Base-by-base conservation (phyloP, 805 yeast genomes). In the Debaryomyces hansenii region DNA sequence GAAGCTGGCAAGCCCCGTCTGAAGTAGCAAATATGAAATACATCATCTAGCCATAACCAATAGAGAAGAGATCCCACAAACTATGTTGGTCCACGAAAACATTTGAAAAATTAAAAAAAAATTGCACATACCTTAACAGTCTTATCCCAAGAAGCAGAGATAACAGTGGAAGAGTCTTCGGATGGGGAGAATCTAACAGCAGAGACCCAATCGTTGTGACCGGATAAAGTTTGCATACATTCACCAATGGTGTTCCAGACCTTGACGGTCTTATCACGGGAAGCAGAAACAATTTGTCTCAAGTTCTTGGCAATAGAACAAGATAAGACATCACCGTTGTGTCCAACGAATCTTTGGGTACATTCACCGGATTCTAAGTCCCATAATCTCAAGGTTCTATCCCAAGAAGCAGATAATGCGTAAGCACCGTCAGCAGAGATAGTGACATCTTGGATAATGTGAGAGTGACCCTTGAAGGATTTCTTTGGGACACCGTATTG, bases 391-490 rank as follows among this genome's bases (percentile, higher is more conserved):
- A 95, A 82, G 70, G 99, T 91, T 83, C 87, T 90, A 78, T 94
- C 99, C 99, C 99, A 94, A 66, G 99, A 94, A 69, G 96, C 97
- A 57, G 99, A 94, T 74, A 94, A 80, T 69, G 97, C 98, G 82
- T 84, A 92, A 69, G 85, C 84, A 75, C 98, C 98, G 73, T 94
- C 99, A 71, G 95, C 90, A 58, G 98, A 89, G 79, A 94, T 87
- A 72, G 94, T 88, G 74, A 90, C 92, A 73, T 94, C 99, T 80
- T 90, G 91, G 63, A 94, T 96, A 69, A 94, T 92, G 90, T 94
- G 99, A 64, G 96, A 87, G 90, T 94, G 99, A 72, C 99, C 99
- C 72, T 82, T 87, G 76, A 94, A 85, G 62, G 97, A 89, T 79
- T 86, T 90, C 82, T 90, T 89, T 75, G 99, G 95, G 66, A 89